Evolutionary conservation across 768 basidiomycete species (phyloP), one percentile per base, ranked within the genome.

Genomic region (Leccinum subgranulosum): DNA sequence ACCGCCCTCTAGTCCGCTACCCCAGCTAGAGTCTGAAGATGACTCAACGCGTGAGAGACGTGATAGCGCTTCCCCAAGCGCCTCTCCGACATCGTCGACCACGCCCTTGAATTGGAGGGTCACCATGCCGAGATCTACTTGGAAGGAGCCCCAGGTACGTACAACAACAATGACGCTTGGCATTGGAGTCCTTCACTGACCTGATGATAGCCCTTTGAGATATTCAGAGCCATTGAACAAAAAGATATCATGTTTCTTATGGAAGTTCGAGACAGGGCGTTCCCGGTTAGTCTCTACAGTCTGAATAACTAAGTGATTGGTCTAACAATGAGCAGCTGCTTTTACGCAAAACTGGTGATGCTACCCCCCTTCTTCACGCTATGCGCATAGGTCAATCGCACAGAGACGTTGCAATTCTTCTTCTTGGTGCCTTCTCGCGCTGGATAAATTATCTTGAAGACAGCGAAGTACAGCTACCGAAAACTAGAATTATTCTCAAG

Each of bases 381-480:
- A 92, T 96, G 81, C 80, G 88, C 23, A 86, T 90, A 28, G 88
- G 90, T 27, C 74, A 79, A 59, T 82, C 83, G 39, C 87, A 92
- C 63, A 78, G 83, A 57, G 94, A 97, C 52, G 84, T 98, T 9
- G 89, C 92, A 4, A 91, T 98, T 58, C 66, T 96, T 5, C 78
- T 98, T 2, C 71, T 97, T 14, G 95, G 95, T 12, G 93, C 95
- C 12, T 86, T 97, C 67, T 94, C 92, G 12, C 84, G 94, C 21
- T 96, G 87, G 77, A 84, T 98, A 54, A 98, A 98, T 69, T 80
- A 90, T 65, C 79, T 97, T 1, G 85, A 90, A 57, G 93, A 93
- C 57, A 84, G 82, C 47, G 92, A 96, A 60, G 80, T 96, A 56
- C 57, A 78, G 73, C 61, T 84, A 79, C 75, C 79, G 79, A 33